A percentile compares a stretch with the other conserved stretches of the same genome.
These are phyloP conservation scores for Penicillium parvum DNA, from an alignment of 495 filamentous ascomycete species.

Conservation along the genomic window DNA sequence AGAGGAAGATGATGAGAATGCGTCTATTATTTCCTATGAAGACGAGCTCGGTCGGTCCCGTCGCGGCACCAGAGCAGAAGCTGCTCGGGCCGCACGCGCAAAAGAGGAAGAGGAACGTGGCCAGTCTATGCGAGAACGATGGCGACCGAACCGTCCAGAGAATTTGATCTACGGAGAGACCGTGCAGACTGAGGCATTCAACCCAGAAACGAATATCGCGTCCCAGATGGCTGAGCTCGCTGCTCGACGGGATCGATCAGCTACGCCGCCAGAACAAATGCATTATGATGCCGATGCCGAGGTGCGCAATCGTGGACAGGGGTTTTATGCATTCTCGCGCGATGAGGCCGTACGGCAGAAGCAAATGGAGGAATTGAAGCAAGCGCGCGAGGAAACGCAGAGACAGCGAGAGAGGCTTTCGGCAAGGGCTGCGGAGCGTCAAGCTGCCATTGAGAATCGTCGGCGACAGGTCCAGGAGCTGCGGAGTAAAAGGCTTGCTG, in stretches of 20 bases:
- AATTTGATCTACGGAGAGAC: conserved; percentile 80
- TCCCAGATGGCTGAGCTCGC: conserved; percentile 69
- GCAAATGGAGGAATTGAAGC: conserved; percentile 74
- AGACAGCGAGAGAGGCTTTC: conserved; percentile 35
- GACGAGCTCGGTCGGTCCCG: conserved; percentile 87
- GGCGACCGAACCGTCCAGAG: conserved; percentile 58
- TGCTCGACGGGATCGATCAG: conserved; percentile 62
- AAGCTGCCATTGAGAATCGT: conserved; percentile 4
- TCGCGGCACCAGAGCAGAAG: conserved; percentile 59
- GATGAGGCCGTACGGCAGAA: conserved; percentile 58
- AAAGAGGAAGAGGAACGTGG: conserved; percentile 35
- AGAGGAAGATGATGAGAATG: conserved; percentile 40
- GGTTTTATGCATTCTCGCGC: conserved; percentile 80
- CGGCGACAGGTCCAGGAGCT: conserved; percentile 5
- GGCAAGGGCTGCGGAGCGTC: not conserved
- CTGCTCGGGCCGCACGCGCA: conserved; percentile 49
- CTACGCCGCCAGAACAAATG: conserved; percentile 69
- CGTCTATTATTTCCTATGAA: conserved; percentile 70
- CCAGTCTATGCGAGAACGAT: conserved; percentile 44
- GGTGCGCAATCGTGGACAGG: conserved; percentile 80
- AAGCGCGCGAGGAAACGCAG: conserved; percentile 66
- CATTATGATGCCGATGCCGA: conserved; percentile 85
- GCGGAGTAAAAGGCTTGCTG: not conserved
- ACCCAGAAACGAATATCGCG: conserved; percentile 55
- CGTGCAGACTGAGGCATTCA: conserved; percentile 77